These are phyloP conservation scores for Wickerhamiella domercqiae DNA, from an alignment of 805 yeast species.

Conservation along the genomic window DNA sequence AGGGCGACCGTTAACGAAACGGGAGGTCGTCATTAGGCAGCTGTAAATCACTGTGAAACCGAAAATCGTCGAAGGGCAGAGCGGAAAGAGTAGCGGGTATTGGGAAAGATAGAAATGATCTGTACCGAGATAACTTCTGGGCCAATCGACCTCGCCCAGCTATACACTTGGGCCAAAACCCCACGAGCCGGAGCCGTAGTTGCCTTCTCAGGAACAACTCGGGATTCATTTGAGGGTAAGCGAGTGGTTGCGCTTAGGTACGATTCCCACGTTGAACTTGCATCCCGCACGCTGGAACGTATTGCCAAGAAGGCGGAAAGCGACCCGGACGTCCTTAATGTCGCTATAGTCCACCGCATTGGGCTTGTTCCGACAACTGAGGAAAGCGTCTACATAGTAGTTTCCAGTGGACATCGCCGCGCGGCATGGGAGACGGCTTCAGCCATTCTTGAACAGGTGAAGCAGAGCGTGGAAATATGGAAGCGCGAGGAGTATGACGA, in stretches of 20 bases:
- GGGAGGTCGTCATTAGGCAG: too few relatives aligned
- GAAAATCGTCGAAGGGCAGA: too few relatives aligned
- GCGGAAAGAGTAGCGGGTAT: too few relatives aligned
- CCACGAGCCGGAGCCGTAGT: conserved; percentile 35
- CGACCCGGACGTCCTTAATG: conserved; percentile 22
- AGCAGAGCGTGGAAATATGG: conserved; percentile 36
- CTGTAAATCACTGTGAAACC: too few relatives aligned
- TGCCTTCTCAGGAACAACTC: conserved; percentile 36
- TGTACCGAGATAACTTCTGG: conserved; percentile 7
- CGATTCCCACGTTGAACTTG: conserved; percentile 33
- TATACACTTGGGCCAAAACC: conserved; percentile 28
- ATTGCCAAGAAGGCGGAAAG: conserved; percentile 26
- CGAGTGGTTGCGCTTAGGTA: conserved; percentile 29
- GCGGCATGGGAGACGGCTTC: conserved; percentile 35
- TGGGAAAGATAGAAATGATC: neutral
- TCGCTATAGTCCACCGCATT: conserved; percentile 31
- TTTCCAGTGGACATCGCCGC: conserved; percentile 32
- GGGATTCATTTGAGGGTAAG: conserved; percentile 31
- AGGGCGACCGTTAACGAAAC: too few relatives aligned
- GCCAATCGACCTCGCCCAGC: conserved; percentile 10
- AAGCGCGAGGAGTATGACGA: conserved; percentile 32
- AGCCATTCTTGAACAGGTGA: conserved; percentile 32
- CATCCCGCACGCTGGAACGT: conserved; percentile 24
- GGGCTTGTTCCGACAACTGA: conserved; percentile 35
- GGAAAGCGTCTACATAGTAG: conserved; percentile 32